Evolutionary conservation across 129 eudicot genomes (phyloP).

Genomic region (Chrysanthemum seticuspe): DNA sequence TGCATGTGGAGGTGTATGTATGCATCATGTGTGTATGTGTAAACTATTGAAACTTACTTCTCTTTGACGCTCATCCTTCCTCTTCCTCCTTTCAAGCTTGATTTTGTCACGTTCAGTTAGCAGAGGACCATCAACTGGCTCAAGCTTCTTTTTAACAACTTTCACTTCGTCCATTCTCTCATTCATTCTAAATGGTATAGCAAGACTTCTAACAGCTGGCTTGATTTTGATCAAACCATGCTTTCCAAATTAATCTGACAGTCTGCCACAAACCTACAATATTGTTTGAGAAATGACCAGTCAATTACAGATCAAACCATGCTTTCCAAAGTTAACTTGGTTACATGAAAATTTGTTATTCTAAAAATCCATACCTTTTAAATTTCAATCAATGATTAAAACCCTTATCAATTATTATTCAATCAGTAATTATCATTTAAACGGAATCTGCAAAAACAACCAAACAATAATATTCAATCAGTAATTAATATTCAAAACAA

Average conservation of each 20-base stretch:
- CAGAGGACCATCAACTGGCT: slow-evolving; percentile 84
- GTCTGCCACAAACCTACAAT: slow-evolving; percentile 69
- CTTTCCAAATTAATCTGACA: slow-evolving; percentile 82
- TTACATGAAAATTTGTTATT: too few species aligned
- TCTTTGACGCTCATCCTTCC: slow-evolving; percentile 97
- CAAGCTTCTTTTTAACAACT: slow-evolving; percentile 84
- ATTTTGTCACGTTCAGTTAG: slow-evolving; percentile 94
- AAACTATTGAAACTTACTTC: slow-evolving; percentile 53
- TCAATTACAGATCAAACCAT: background rate
- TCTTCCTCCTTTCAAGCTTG: slow-evolving; percentile 91
- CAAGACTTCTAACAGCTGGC: slow-evolving; percentile 93
- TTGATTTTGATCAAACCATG: slow-evolving; percentile 83
- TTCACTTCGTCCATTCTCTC: slow-evolving; percentile 94
- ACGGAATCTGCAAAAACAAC: too few species aligned
- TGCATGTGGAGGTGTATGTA: background rate
- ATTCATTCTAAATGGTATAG: slow-evolving; percentile 84
- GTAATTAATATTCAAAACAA: too few species aligned
- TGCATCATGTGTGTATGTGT: too few species aligned
- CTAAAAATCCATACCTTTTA: too few species aligned
- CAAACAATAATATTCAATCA: too few species aligned
- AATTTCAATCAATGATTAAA: too few species aligned
- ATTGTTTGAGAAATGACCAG: slow-evolving; percentile 10
- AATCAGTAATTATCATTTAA: too few species aligned
- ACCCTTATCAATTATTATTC: too few species aligned
- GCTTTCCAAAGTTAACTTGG: too few species aligned